Percentiles rank a stretch among this genome's conserved stretches.
Conservation (phyloP, 2,329 filamentous ascomycete genomes). For the Fusarium keratoplasticum region DNA sequence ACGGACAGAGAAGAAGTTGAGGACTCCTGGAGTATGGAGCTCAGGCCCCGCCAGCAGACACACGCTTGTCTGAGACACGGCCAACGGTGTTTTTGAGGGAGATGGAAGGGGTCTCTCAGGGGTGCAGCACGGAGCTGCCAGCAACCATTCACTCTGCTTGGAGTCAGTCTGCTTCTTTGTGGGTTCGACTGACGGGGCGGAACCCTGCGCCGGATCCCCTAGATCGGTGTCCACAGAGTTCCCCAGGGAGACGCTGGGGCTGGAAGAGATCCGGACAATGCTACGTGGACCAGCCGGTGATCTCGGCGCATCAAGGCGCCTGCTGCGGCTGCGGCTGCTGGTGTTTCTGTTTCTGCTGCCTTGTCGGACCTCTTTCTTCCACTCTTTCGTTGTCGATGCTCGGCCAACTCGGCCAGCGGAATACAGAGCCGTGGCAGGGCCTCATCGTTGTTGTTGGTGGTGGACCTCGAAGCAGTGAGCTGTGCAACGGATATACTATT, state of each 20-base stretch:
- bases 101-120: slow-evolving; percentile 39
- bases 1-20: background rate
- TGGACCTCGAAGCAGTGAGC: background rate
- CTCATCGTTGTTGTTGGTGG: background rate
- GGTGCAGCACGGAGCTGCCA: background rate
- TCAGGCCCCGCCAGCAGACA: slow-evolving; percentile 8
- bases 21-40: background rate
- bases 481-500: slow-evolving; percentile 26
- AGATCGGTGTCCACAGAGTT: slow-evolving; percentile 23
- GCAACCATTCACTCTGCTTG: background rate
- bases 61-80: slow-evolving; percentile 35
- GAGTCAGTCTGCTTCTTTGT: background rate
- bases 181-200: background rate
- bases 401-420: slow-evolving; percentile 6
- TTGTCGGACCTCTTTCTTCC: background rate
- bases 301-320: slow-evolving; percentile 15
- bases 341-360: background rate
- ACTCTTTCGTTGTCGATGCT: background rate
- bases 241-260: background rate
- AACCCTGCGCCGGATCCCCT: slow-evolving; percentile 23
- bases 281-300: slow-evolving; percentile 29
- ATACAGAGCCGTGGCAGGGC: background rate
- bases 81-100: slow-evolving; percentile 32
- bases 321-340: slow-evolving; percentile 8
- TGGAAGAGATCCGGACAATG: slow-evolving; percentile 7